Conservation (phyloP, 805 yeast species). For the Teunomyces kruisii region DNA sequence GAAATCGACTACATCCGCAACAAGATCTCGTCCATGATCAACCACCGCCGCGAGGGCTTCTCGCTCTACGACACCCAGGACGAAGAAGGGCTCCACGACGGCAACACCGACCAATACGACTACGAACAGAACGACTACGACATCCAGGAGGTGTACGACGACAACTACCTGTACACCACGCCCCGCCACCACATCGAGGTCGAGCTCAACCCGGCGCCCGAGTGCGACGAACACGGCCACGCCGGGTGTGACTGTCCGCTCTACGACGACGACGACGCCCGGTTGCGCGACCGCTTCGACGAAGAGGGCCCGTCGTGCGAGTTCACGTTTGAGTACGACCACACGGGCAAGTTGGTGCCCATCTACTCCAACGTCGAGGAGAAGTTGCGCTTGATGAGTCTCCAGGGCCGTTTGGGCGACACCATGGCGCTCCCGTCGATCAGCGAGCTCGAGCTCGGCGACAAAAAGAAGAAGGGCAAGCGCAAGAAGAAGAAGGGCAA, state of each 20-base stretch:
- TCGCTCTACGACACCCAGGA: slow-evolving; percentile 37
- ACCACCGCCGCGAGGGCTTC: slow-evolving; percentile 22
- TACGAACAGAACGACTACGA: slow-evolving; percentile 39
- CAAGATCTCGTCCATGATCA: slow-evolving; percentile 25
- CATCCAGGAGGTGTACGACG: slow-evolving; percentile 33
- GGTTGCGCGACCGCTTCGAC: slow-evolving; percentile 5
- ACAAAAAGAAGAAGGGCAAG: slow-evolving; percentile 15
- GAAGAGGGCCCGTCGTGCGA: slow-evolving; percentile 44
- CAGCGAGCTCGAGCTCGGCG: slow-evolving; percentile 5
- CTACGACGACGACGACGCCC: slow-evolving; percentile 10
- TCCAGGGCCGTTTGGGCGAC: slow-evolving; percentile 16
- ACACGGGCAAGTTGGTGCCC: slow-evolving; percentile 41
- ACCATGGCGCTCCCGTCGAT: slow-evolving; percentile 4
- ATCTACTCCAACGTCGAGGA: slow-evolving; percentile 40
- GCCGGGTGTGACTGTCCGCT: slow-evolving; percentile 27
- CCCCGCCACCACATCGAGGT: slow-evolving; percentile 43
- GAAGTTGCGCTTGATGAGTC: slow-evolving; percentile 32
- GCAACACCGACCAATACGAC: slow-evolving; percentile 23
- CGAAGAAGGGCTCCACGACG: slow-evolving; percentile 40
- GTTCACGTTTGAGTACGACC: slow-evolving; percentile 45
- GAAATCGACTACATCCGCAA: slow-evolving; percentile 30
- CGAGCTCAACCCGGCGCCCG: slow-evolving; percentile 36
- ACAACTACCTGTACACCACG: slow-evolving; percentile 25
- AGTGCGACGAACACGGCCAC: slow-evolving; percentile 28
- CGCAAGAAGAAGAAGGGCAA: slow-evolving; percentile 22